A percentile compares a stretch with the other conserved stretches of the same genome.
Evolutionary conservation across 106 monocot genomes (phyloP).

Genomic region (Phalaenopsis equestris): DNA sequence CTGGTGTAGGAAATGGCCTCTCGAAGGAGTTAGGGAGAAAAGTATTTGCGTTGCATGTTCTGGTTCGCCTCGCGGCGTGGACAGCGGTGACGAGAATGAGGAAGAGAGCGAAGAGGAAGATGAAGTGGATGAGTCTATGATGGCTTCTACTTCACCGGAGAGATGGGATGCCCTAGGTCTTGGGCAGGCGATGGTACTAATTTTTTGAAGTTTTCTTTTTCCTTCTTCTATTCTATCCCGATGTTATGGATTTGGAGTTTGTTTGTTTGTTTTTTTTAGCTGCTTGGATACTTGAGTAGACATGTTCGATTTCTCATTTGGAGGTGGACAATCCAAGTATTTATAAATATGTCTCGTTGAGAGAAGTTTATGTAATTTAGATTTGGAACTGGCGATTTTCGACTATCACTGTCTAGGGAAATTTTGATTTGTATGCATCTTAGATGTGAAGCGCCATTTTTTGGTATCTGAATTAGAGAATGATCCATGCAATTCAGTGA

Average conservation of each 20-base stretch:
- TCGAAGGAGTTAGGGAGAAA: background rate
- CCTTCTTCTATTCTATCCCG: background rate
- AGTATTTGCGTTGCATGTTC: background rate
- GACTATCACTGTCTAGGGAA: background rate
- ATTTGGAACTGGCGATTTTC: background rate
- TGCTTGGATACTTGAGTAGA: background rate
- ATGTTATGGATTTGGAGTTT: no score
- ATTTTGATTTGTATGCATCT: slow-evolving; percentile 1
- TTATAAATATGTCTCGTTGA: background rate
- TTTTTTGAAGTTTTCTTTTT: background rate
- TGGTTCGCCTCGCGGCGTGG: slow-evolving; percentile 15
- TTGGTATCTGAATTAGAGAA: background rate
- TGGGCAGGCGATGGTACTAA: slow-evolving; percentile 86
- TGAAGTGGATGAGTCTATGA: slow-evolving; percentile 17
- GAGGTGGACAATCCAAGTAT: background rate
- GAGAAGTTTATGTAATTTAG: background rate
- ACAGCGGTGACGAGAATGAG: slow-evolving; percentile 17
- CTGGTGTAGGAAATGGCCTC: background rate
- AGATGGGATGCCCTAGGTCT: slow-evolving; percentile 91
- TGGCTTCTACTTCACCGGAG: slow-evolving; percentile 34
- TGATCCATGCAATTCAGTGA: background rate
- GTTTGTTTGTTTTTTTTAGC: background rate
- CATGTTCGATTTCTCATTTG: background rate
- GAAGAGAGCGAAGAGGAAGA: slow-evolving; percentile 16
- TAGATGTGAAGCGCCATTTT: background rate